Conservation (phyloP, 805 yeast genomes). For the Brettanomyces bruxellensis region DNA sequence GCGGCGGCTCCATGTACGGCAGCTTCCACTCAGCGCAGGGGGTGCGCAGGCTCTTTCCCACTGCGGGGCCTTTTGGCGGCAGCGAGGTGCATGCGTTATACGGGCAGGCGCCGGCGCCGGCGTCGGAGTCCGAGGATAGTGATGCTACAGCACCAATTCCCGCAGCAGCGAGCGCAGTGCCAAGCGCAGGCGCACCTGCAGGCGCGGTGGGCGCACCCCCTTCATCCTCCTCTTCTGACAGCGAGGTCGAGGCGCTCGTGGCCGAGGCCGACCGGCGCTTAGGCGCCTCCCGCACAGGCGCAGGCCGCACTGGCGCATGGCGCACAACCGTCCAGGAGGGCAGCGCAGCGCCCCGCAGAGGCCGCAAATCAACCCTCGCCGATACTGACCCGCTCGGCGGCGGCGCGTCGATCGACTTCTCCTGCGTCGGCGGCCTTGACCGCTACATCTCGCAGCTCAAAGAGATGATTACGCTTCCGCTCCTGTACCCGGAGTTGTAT, state of each 20-base stretch:
- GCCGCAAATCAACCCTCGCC: constrained; percentile 40
- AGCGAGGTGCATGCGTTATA: constrained; percentile 82
- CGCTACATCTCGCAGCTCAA: constrained; percentile 85
- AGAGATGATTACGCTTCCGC: constrained; percentile 93
- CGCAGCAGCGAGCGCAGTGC: neutral
- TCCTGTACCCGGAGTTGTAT: constrained; percentile 88
- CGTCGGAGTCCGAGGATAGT: constrained; percentile 25
- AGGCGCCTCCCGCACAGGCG: constrained; percentile 5
- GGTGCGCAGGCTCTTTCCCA: constrained; percentile 73
- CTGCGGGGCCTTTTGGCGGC: constrained; percentile 98
- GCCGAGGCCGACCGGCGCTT: constrained; percentile 19
- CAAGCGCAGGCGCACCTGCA: constrained; percentile 16
- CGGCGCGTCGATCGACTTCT: constrained; percentile 50
- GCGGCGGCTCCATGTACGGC: constrained; percentile 4
- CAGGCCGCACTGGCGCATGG: constrained; percentile 39
- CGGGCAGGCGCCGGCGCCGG: constrained; percentile 20
- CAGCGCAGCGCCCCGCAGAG: neutral
- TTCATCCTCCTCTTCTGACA: constrained; percentile 41
- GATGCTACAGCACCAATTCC: neutral
- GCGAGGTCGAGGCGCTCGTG: constrained; percentile 26
- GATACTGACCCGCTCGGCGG: constrained; percentile 92
- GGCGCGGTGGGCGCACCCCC: constrained; percentile 33
- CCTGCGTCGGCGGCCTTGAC: constrained; percentile 86
- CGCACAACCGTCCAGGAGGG: constrained; percentile 10
- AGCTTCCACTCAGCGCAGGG: constrained; percentile 9